Evolutionary conservation across 192 early-diverging fungal genomes (phyloP).

Genomic region (Obelidium mucronatum): DNA sequence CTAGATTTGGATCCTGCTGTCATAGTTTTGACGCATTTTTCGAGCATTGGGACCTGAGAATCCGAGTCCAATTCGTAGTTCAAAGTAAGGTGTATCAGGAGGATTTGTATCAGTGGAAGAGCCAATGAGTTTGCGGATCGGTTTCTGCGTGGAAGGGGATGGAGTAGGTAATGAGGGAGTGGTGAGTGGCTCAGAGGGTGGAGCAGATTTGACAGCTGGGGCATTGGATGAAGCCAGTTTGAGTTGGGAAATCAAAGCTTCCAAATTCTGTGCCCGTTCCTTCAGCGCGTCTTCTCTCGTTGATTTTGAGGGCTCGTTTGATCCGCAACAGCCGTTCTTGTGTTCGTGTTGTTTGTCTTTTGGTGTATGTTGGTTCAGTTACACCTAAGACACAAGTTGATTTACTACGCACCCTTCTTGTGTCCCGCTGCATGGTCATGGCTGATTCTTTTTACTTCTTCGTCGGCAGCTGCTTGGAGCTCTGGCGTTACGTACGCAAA

Average conservation of each 20-base stretch:
- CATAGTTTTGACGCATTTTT: slow-evolving; percentile 59
- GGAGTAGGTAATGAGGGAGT: not conserved
- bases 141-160: slow-evolving; percentile 19
- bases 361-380: too few relatives aligned
- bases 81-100: slow-evolving; percentile 47
- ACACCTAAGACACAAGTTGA: not conserved
- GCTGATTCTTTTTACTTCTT: slow-evolving; percentile 11
- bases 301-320: not conserved
- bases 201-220: not conserved
- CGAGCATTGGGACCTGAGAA: slow-evolving; percentile 58
- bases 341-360: slow-evolving; percentile 10
- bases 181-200: slow-evolving; percentile 11
- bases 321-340: slow-evolving; percentile 16
- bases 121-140: slow-evolving; percentile 44
- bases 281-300: slow-evolving; percentile 14
- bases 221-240: slow-evolving; percentile 10
- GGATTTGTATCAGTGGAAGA: slow-evolving; percentile 46
- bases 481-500: slow-evolving; percentile 47
- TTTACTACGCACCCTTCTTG: slow-evolving; percentile 18
- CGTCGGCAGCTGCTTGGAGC: slow-evolving; percentile 30
- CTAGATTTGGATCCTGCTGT: slow-evolving; percentile 48
- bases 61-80: slow-evolving; percentile 57
- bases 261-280: slow-evolving; percentile 8
- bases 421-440: slow-evolving; percentile 32
- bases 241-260: slow-evolving; percentile 26